Evolutionary conservation across 345 rosid species (phyloP), one percentile per base, ranked within the genome.

Genomic region (Moringa oleifera): DNA sequence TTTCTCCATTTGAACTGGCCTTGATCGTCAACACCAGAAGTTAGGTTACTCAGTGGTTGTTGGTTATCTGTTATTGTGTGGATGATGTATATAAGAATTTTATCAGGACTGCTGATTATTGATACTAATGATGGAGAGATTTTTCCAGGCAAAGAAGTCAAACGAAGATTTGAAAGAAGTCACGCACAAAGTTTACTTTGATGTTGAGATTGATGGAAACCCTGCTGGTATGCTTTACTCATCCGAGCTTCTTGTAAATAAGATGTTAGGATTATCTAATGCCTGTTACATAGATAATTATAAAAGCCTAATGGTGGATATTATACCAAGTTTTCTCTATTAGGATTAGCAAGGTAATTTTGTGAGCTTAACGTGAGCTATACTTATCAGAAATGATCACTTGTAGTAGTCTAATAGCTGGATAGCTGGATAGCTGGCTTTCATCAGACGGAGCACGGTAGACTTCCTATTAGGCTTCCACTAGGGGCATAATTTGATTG

Each of bases 101-200:
- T 47, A 25, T 57, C 28, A 13, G 37, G 21, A 63, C 23, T 72
- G n/a, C 51, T 6, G 13, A 17, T 68, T 28, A 4, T 2, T 63
- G 58, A 25, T 22, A 63, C 20, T 24, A 13, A 22, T 4, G 6
- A 23, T 56, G 21, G 15, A 24, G 25, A 10, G 68, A 17, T 45
- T 54, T 6, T 60, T 59, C 49, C 80, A 94, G 99, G 99, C 96
- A 0, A 83, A 87, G 78, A 81, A 80, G 31, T 65, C 83, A 17
- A 72, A 87, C 62, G 79, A 76, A 62, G 85, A 88, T 68, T 75
- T 78, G 66, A 79, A 79, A 65, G 91, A 88, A 68, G 73, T 88
- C 50, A 94, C 99, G 16, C 80, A 85, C 79, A 85, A 94, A 72
- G 99, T 95, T 54, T 91, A 71, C 82, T 95, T 95, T 36, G 96